Evolutionary conservation across 768 basidiomycete genomes (phyloP).

Genomic region (Boletus subcaerulescens): DNA sequence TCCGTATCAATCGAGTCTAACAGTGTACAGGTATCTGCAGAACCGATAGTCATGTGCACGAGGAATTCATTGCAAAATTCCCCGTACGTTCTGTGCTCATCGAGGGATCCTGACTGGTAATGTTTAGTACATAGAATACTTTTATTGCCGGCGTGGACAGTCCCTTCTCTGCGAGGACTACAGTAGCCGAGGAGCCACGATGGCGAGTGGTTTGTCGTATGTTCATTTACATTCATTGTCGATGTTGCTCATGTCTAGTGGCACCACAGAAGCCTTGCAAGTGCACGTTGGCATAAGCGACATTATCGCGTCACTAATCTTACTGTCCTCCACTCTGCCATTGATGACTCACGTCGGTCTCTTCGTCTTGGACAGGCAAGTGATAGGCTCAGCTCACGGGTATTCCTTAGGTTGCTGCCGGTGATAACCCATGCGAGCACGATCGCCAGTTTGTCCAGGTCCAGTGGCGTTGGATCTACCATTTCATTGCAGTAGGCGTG

Average conservation of each 20-base stretch:
- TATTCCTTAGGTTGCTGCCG: too few relatives aligned
- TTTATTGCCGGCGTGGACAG: conserved; percentile 79
- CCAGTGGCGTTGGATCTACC: conserved; percentile 19
- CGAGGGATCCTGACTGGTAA: not conserved
- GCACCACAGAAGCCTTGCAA: too few relatives aligned
- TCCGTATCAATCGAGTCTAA: not conserved
- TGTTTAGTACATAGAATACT: conserved; percentile 70
- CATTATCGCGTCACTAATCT: too few relatives aligned
- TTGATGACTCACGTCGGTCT: too few relatives aligned
- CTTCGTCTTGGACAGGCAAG: too few relatives aligned
- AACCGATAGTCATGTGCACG: conserved; percentile 56
- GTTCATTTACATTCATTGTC: too few relatives aligned
- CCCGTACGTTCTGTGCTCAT: conserved; percentile 29
- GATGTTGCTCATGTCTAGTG: too few relatives aligned
- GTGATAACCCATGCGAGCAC: too few relatives aligned
- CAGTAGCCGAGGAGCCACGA: conserved; percentile 68
- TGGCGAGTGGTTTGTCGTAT: conserved; percentile 65
- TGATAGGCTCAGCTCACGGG: too few relatives aligned
- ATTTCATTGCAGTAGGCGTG: conserved; percentile 20
- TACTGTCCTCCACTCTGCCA: too few relatives aligned
- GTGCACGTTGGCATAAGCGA: too few relatives aligned
- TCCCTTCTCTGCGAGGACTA: conserved; percentile 81
- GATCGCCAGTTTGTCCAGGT: too few relatives aligned
- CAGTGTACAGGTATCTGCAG: conserved; percentile 45
- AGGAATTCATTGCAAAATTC: conserved; percentile 60